A percentile compares a stretch with the other conserved stretches of the same genome.
phyloP scores from a whole-genome alignment of 768 basidiomycete species.

The Boletellus sp. region DNA sequence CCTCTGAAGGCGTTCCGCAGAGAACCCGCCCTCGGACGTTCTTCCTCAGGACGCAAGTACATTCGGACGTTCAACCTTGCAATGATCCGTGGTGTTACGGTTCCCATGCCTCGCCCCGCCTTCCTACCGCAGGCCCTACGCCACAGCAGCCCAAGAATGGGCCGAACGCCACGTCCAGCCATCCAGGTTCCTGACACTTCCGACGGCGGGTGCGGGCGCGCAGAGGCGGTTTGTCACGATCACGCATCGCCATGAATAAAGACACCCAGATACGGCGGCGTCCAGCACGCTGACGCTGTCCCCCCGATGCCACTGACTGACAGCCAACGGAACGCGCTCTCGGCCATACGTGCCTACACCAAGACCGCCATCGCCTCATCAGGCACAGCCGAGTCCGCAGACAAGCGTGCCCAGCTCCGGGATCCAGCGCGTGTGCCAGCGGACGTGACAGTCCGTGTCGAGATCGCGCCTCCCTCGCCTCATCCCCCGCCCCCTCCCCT shows the following conservation, averaged over 20 bases:
- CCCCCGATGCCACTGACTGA: conserved; percentile 14
- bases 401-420: conserved; percentile 10
- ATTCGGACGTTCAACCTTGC: too few relatives aligned
- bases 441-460: conserved; percentile 11
- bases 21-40: too few relatives aligned
- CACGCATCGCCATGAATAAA: background rate
- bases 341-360: background rate
- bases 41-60: too few relatives aligned
- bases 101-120: too few relatives aligned
- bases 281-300: background rate
- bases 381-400: conserved; percentile 8
- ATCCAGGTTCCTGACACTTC: too few relatives aligned
- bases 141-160: too few relatives aligned
- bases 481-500: conserved; percentile 1
- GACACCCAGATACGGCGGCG: background rate
- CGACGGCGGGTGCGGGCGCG: background rate
- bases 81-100: too few relatives aligned
- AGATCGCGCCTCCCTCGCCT: conserved; percentile 15
- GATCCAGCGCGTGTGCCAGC: background rate
- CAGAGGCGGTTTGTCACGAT: background rate
- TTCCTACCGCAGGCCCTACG: too few relatives aligned
- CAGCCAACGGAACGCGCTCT: conserved; percentile 10
- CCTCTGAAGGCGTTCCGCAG: too few relatives aligned
- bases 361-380: background rate
- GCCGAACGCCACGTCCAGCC: too few relatives aligned